Conservation (phyloP, 2,329 filamentous ascomycete genomes). For the Botrytis elliptica region DNA sequence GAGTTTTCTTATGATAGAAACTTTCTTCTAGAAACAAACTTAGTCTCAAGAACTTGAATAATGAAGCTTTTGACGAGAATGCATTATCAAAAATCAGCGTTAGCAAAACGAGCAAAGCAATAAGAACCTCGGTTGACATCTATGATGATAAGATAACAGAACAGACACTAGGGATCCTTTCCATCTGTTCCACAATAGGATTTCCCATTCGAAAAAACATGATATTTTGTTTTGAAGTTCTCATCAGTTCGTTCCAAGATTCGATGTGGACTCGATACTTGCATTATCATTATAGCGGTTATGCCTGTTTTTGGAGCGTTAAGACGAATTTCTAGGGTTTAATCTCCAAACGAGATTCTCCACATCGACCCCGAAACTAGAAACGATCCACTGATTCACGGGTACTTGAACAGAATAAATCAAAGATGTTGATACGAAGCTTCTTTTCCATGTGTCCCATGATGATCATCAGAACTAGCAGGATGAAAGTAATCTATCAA, state of each 20-base stretch:
- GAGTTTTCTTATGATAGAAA: neutral
- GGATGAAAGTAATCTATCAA: neutral
- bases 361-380: neutral
- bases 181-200: neutral
- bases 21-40: neutral
- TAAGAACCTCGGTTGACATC: neutral
- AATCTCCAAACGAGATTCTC: constrained; percentile 2
- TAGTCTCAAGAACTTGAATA: neutral
- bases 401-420: neutral
- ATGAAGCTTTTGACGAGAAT: neutral
- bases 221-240: constrained; percentile 1
- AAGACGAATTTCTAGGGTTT: neutral
- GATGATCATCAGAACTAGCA: neutral
- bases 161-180: neutral
- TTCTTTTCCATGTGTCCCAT: neutral
- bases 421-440: constrained; percentile 5
- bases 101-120: neutral
- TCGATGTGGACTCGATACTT: neutral
- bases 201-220: neutral
- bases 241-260: neutral
- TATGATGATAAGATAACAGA: neutral
- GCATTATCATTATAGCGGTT: neutral
- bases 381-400: neutral
- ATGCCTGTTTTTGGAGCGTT: neutral
- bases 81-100: neutral